A percentile compares a stretch with the other conserved stretches of the same genome.
Conservation (phyloP, 164 flowering plant genomes). For the Stephania yunnanensis region DNA sequence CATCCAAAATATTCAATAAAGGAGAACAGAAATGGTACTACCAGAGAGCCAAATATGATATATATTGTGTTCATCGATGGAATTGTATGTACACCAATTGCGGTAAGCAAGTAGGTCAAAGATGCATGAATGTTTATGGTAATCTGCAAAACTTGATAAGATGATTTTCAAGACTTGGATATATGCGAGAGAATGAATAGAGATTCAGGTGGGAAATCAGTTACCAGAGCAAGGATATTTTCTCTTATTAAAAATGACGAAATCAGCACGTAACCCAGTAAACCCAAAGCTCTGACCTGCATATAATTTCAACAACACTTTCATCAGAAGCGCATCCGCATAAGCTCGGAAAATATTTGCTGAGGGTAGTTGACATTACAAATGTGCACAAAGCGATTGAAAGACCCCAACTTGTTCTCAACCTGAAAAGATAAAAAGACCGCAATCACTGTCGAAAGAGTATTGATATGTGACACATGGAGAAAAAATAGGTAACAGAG, state of each 20-base stretch:
- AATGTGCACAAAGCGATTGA: conserved; percentile 68
- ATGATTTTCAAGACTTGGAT: not conserved
- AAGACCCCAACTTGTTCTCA: conserved; percentile 58
- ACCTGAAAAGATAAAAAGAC: conserved; percentile 42
- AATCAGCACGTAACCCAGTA: conserved; percentile 65
- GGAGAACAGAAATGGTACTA: conserved; percentile 16
- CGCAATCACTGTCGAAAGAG: not conserved
- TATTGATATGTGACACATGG: not conserved
- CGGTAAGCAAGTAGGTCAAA: conserved; percentile 55
- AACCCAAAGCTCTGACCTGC: conserved; percentile 82
- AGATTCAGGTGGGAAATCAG: not conserved
- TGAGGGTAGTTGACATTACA: conserved; percentile 32
- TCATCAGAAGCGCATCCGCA: conserved; percentile 5
- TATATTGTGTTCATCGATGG: conserved; percentile 79
- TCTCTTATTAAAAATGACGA: conserved; percentile 88
- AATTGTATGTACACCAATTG: conserved; percentile 51
- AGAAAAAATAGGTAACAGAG: not conserved
- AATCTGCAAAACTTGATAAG: conserved; percentile 48
- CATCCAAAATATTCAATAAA: not conserved
- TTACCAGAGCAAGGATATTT: conserved; percentile 87
- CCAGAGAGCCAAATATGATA: conserved; percentile 65
- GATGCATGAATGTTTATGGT: conserved; percentile 82
- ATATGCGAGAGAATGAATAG: not conserved
- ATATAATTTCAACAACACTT: conserved; percentile 13
- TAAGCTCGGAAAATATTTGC: conserved; percentile 4